These are phyloP conservation scores for Globisporangium polare DNA, from an alignment of 352 stramenopile species.

Conservation along the genomic window DNA sequence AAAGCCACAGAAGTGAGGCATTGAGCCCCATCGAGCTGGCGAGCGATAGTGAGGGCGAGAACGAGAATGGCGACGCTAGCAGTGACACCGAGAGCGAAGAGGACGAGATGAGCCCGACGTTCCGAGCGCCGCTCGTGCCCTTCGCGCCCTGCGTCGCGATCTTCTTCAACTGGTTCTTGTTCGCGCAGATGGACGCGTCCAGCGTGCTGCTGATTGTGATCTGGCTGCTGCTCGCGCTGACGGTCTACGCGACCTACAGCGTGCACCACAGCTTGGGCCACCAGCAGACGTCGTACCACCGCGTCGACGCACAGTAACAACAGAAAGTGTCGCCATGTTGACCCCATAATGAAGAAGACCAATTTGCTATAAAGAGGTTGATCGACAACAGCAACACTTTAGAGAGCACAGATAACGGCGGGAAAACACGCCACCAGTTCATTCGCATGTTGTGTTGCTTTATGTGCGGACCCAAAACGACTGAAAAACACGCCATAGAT, in stretches of 20 bases:
- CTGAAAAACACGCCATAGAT: too few species aligned
- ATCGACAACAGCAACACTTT: too few species aligned
- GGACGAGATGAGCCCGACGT: constrained; percentile 21
- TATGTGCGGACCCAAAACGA: too few species aligned
- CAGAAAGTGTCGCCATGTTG: too few species aligned
- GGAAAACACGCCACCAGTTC: too few species aligned
- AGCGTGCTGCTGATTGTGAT: constrained; percentile 61
- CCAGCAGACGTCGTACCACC: constrained; percentile 62
- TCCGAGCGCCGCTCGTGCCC: constrained; percentile 67
- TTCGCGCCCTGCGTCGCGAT: constrained; percentile 79
- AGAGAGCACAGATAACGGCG: too few species aligned
- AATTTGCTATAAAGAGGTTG: too few species aligned
- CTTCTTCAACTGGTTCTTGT: constrained; percentile 89
- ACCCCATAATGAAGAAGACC: background rate
- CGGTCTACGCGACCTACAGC: constrained; percentile 71
- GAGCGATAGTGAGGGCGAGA: constrained; percentile 3
- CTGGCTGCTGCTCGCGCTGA: constrained; percentile 66
- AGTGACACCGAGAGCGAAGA: background rate
- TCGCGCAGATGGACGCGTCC: constrained; percentile 70
- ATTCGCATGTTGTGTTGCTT: too few species aligned
- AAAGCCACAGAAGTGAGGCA: background rate
- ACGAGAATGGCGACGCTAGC: background rate
- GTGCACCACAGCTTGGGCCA: constrained; percentile 63
- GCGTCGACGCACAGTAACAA: constrained; percentile 31
- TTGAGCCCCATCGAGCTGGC: constrained; percentile 1